Evolutionary conservation across 352 stramenopile genomes (phyloP).

Genomic region (Phytophthora pinifolia): DNA sequence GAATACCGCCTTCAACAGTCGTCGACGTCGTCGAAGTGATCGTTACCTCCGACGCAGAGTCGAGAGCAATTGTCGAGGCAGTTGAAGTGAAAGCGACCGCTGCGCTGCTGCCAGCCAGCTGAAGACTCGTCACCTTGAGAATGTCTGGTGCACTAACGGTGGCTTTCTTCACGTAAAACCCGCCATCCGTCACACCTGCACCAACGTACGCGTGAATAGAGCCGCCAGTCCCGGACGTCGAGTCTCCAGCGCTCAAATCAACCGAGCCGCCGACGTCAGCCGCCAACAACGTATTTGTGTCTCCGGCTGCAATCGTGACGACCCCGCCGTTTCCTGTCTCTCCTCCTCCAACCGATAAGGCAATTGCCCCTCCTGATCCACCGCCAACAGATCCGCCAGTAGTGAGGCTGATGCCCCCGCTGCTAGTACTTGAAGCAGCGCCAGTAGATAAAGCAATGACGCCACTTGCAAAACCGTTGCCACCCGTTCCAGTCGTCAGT

Average conservation of each 20-base stretch:
- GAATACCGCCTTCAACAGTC: slow-evolving; percentile 38
- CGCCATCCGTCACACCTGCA: slow-evolving; percentile 22
- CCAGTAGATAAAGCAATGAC: slow-evolving; percentile 40
- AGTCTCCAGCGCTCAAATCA: slow-evolving; percentile 41
- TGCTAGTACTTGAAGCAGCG: slow-evolving; percentile 30
- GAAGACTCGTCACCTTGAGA: slow-evolving; percentile 37
- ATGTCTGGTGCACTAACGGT: slow-evolving; percentile 27
- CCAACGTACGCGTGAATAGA: slow-evolving; percentile 43
- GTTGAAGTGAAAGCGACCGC: slow-evolving; percentile 46
- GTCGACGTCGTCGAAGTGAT: slow-evolving; percentile 44
- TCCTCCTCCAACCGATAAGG: slow-evolving; percentile 39
- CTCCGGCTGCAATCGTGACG: slow-evolving; percentile 47
- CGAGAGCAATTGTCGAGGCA: slow-evolving; percentile 43
- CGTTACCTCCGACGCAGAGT: slow-evolving; percentile 34
- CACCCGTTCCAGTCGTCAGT: slow-evolving; percentile 28
- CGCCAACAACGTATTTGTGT: slow-evolving; percentile 23
- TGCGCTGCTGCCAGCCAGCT: slow-evolving; percentile 34
- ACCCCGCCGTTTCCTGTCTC: slow-evolving; percentile 31
- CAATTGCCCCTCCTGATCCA: slow-evolving; percentile 39
- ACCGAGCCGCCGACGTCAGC: slow-evolving; percentile 40
- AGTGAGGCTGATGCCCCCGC: slow-evolving; percentile 34
- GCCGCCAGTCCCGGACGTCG: slow-evolving; percentile 38
- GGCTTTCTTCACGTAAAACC: slow-evolving; percentile 47
- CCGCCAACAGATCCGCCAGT: slow-evolving; percentile 30
- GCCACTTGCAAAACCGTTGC: slow-evolving; percentile 35